Conservation (phyloP, 2,329 filamentous ascomycete genomes). For the Tolypocladium amazonense region DNA sequence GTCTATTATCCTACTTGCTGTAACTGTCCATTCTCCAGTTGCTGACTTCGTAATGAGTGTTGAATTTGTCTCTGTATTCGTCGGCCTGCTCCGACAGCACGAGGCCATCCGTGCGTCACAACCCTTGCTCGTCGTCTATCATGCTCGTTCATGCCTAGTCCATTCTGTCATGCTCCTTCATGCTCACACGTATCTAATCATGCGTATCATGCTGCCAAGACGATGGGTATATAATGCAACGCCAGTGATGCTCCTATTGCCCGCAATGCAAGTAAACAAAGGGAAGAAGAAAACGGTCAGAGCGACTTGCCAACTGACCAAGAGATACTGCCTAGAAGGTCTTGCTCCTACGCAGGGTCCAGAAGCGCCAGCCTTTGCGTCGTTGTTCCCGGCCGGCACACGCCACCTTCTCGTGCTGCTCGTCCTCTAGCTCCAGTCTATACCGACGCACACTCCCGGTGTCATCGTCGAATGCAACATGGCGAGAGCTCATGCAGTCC, state of each 20-base stretch:
- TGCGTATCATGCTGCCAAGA: not conserved
- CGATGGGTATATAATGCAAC: not conserved
- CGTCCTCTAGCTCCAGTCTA: slow-evolving; percentile 44
- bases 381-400: slow-evolving; percentile 2
- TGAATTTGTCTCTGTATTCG: not conserved
- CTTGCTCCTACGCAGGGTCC: slow-evolving; percentile 16
- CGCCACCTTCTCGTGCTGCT: slow-evolving; percentile 17
- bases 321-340: not conserved
- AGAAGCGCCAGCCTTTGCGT: slow-evolving; percentile 17
- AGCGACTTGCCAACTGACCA: not conserved
- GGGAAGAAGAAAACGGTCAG: not conserved
- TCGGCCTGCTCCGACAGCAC: not conserved
- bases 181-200: not conserved
- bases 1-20: too few relatives aligned
- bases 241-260: not conserved
- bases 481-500: slow-evolving; percentile 47
- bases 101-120: not conserved
- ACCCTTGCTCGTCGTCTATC: not conserved
- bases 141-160: not conserved
- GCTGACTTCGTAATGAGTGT: not conserved
- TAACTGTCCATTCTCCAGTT: not conserved
- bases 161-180: not conserved
- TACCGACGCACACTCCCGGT: slow-evolving; percentile 53
- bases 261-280: not conserved
- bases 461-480: slow-evolving; percentile 50